These are phyloP conservation scores for Solanum pinnatisectum DNA, from an alignment of 257 asterid genomes.

Conservation along the genomic window DNA sequence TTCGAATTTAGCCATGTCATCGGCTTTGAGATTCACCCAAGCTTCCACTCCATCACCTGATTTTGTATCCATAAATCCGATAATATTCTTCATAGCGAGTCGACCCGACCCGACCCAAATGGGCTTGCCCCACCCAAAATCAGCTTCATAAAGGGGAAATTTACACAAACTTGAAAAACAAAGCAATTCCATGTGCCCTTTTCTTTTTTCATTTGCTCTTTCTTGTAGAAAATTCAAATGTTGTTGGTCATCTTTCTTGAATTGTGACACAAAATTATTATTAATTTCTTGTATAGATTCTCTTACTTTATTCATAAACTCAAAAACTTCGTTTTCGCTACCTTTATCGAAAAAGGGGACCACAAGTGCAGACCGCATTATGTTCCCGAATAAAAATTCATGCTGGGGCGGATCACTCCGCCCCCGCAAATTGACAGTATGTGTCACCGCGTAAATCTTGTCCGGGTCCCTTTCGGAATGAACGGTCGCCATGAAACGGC, in stretches of 20 bases:
- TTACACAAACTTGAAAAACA: neutral
- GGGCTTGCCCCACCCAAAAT: neutral
- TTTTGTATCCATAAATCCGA: neutral
- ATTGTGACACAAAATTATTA: neutral
- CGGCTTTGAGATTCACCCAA: conserved; percentile 19
- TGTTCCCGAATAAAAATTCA: neutral
- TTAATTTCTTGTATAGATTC: neutral
- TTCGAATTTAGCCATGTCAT: conserved; percentile 35
- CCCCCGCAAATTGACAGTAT: neutral
- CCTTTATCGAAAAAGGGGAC: neutral
- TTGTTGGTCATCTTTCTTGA: neutral
- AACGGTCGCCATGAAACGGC: neutral
- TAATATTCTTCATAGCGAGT: neutral
- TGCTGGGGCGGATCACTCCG: neutral
- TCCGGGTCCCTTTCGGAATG: neutral
- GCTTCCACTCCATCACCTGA: conserved; percentile 39
- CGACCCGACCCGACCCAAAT: neutral
- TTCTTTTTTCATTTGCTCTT: neutral
- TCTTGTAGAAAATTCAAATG: neutral
- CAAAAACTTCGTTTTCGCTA: neutral
- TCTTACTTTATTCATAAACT: neutral
- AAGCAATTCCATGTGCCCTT: neutral
- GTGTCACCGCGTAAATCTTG: neutral
- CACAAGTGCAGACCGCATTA: neutral
- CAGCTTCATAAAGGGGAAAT: neutral